Evolutionary conservation across 108 stramenopile species (phyloP), one percentile per base, ranked within the genome.

Genomic region (Skeletonema potamos): DNA sequence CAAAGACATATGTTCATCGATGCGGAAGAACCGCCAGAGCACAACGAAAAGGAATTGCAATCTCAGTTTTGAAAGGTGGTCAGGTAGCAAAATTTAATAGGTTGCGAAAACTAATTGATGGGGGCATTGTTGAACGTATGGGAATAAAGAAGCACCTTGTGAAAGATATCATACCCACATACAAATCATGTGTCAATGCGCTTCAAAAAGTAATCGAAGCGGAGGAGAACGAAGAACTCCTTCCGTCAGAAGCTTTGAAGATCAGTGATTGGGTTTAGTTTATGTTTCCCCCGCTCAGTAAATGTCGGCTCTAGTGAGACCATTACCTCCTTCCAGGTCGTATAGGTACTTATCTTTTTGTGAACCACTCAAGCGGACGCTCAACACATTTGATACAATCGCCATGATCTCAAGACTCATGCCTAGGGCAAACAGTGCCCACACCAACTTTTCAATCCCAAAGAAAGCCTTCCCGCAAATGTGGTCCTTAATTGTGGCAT

Each of bases 21-120:
- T 92, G 91, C 63, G 93, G 93, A 27, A 76, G 93, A 57, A 94
- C 93, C 6, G 93, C 93, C 11, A 80, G 93, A 48, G 93, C 93
- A 17, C 91, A 89, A 6, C 63, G 78, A 54, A 39, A 74, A 7
- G 93, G 93, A 46, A 76, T 54, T 18, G 89, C 91, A 2, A 86
- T 95, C 54, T 85, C 76, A 27, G 64, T 95, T 2, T 62, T 95
- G 60, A 90, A 90, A 44, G 85, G 85, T 28, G 91, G 90, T 6
- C 89, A 91, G 65, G 70, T 84, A 15, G 75, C 79, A 12, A 81
- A 86, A 55, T 95, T 92, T 66, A 43, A 59, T 13, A 86, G 73
- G 46, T 76, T 95, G 76, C 72, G 93, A 17, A 54, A 72, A 10
- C 66, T 90, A 4, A 90, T 94, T 44, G 78, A 77, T 33, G 84